Percentiles rank a stretch among this genome's conserved stretches.
Evolutionary conservation across 1,139 yeast genomes (phyloP).

Genomic region (Casaregolazyma suthepensis): DNA sequence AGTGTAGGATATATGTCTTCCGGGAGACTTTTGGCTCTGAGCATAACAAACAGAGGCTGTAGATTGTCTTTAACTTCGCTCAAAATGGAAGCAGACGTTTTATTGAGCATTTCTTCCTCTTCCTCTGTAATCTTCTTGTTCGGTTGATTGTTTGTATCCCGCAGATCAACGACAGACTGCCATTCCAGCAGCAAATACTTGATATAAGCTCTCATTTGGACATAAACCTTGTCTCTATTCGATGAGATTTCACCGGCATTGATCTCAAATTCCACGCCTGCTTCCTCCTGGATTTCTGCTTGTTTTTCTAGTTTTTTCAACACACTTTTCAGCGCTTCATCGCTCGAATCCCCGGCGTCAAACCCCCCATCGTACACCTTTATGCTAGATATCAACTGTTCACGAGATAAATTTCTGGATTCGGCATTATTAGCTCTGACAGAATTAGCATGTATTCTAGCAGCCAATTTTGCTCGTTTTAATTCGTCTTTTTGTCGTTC

Average conservation of each 20-base stretch:
- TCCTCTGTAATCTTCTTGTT: conserved; percentile 12
- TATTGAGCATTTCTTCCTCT: conserved; percentile 14
- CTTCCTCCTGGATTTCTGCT: conserved; percentile 24
- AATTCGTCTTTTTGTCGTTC: conserved; percentile 12
- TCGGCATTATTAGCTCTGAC: conserved; percentile 14
- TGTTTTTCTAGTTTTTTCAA: conserved; percentile 24
- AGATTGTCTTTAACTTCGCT: conserved; percentile 56
- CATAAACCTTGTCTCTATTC: conserved; percentile 32
- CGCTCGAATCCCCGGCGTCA: conserved; percentile 42
- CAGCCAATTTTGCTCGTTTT: conserved; percentile 5
- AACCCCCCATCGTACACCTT: conserved; percentile 38
- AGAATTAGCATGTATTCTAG: conserved; percentile 14
- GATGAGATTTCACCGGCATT: conserved; percentile 37
- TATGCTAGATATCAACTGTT: conserved; percentile 44
- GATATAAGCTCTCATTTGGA: conserved; percentile 45
- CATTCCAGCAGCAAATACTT: conserved; percentile 43
- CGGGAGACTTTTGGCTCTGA: conserved; percentile 45
- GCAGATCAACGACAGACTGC: conserved; percentile 31
- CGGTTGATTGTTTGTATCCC: background rate
- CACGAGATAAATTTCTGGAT: conserved; percentile 35
- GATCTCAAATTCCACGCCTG: conserved; percentile 27
- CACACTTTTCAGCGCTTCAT: conserved; percentile 18
- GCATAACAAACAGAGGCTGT: conserved; percentile 52
- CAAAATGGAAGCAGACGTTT: conserved; percentile 28
- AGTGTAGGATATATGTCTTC: conserved; percentile 49